Evolutionary conservation across 495 filamentous ascomycete genomes (phyloP).

Genomic region (Parathielavia appendiculata): DNA sequence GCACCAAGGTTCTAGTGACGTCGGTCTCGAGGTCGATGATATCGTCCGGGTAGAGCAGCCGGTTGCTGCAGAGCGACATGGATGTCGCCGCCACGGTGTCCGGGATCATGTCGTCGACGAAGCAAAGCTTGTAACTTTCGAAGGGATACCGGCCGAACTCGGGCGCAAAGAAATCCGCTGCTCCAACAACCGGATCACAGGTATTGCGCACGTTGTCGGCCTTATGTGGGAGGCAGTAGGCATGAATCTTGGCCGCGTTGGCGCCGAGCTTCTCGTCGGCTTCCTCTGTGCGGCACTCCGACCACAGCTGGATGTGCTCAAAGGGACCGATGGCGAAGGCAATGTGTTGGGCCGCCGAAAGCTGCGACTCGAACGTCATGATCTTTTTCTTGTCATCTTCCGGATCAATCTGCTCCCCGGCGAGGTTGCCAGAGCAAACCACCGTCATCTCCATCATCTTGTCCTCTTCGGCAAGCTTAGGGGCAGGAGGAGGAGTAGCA

Average conservation of each 20-base stretch:
- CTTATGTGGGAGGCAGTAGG: conserved; percentile 82
- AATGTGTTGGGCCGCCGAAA: conserved; percentile 75
- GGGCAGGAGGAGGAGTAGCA: conserved; percentile 25
- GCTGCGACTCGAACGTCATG: conserved; percentile 68
- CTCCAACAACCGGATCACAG: conserved; percentile 52
- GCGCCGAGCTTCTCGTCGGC: conserved; percentile 84
- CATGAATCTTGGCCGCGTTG: conserved; percentile 78
- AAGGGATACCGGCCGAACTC: conserved; percentile 84
- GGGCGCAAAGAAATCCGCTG: conserved; percentile 80
- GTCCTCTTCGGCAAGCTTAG: conserved; percentile 62
- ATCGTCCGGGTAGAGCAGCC: conserved; percentile 74
- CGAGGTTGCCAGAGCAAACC: conserved; percentile 81
- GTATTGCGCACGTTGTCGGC: conserved; percentile 75
- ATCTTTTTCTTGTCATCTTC: conserved; percentile 73
- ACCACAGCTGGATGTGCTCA: conserved; percentile 76
- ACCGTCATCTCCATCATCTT: conserved; percentile 81
- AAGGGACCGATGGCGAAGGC: conserved; percentile 93
- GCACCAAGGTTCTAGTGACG: conserved; percentile 68
- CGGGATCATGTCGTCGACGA: conserved; percentile 76
- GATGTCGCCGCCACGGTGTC: conserved; percentile 74
- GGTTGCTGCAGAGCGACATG: conserved; percentile 79
- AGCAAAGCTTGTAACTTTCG: conserved; percentile 81
- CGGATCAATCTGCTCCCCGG: conserved; percentile 71
- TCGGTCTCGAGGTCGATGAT: conserved; percentile 78
- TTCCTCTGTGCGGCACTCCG: conserved; percentile 81